phyloP scores from a whole-genome alignment of 192 early-diverging fungal genomes.

The Coemansia sp. region DNA sequence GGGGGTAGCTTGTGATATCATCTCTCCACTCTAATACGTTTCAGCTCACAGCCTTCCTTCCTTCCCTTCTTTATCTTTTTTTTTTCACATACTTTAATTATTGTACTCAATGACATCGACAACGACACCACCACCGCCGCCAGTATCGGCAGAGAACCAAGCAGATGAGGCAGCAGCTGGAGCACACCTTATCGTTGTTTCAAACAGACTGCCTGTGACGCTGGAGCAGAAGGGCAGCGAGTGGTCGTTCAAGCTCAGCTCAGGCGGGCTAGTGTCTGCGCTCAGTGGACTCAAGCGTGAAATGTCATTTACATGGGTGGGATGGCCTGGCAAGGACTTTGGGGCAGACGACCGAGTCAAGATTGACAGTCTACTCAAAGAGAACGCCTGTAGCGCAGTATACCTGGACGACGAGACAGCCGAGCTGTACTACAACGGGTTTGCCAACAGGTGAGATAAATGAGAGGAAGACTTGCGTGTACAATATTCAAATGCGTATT shows the following conservation, averaged over 20 bases:
- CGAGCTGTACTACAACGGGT: slow-evolving; percentile 97
- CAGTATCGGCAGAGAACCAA: slow-evolving; percentile 6
- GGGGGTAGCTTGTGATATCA: not conserved
- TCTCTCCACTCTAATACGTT: not conserved
- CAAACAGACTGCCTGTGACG: slow-evolving; percentile 96
- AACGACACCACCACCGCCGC: not conserved
- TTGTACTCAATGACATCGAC: not conserved
- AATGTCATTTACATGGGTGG: slow-evolving; percentile 98
- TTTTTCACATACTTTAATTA: not conserved
- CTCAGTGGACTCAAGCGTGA: slow-evolving; percentile 90
- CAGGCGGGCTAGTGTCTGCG: slow-evolving; percentile 94
- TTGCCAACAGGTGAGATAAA: slow-evolving; percentile 78
- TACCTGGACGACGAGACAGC: slow-evolving; percentile 93
- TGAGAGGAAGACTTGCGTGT: not conserved
- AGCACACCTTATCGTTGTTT: slow-evolving; percentile 81
- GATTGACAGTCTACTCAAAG: slow-evolving; percentile 67
- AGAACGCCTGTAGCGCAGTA: slow-evolving; percentile 89
- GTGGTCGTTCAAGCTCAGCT: slow-evolving; percentile 82
- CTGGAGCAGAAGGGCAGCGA: slow-evolving; percentile 45
- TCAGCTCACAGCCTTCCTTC: not conserved
- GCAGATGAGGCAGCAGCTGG: slow-evolving; percentile 28
- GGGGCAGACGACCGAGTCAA: slow-evolving; percentile 76
- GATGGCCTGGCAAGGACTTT: slow-evolving; percentile 94
- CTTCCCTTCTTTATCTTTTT: not conserved
- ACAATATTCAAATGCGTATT: not conserved